Base-by-base conservation (phyloP, 345 rosid genomes). In the Physaria fendleri region DNA sequence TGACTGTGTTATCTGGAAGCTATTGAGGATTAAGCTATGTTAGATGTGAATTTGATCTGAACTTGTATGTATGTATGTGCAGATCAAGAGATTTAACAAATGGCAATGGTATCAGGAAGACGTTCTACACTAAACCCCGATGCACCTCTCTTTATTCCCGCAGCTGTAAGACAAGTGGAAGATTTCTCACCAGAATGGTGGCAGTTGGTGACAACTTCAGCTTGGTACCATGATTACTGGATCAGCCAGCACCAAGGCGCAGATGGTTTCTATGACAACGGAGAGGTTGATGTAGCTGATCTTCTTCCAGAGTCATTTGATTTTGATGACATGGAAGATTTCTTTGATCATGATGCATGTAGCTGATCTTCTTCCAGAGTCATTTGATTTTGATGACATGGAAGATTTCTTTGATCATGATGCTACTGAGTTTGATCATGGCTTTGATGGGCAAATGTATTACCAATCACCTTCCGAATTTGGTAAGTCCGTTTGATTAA, bases 111-210 rank as follows among this genome's bases (percentile, higher is more conserved):
- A 42, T 83, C 92, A 23, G 82, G 85, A 74, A 75, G 85, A 71
- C 74, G 82, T 50, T 90, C 95, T 2, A 80, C 81, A 0, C 54
- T 91, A 74, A 85, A 91, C 74, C 98, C 98, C 0, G 62, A 91
- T 62, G 98, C 98, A 10, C 89, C 98, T 0, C 79, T 85, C 0
- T 87, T 87, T 52, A 17, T 91, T n/a, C 98, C 98, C 1, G 94
- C 89, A 40, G 91, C 98, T 16, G 73, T 82, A 20, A 61, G 82
- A 20, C 87, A 69, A 45, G 96, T 91, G 49, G 98, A 87, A 72
- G 98, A 91, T 73, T 91, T 85, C 78, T 91, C 96, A 8, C 94
- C 95, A 0, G 90, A 87, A 29, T 87, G 98, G 98, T 91, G 98
- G 98, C 88, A 85, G 16, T 71, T 91, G 68, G 80, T 87, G 27